Evolutionary conservation across 306 rosid genomes (phyloP).

Genomic region (Alnus glutinosa): DNA sequence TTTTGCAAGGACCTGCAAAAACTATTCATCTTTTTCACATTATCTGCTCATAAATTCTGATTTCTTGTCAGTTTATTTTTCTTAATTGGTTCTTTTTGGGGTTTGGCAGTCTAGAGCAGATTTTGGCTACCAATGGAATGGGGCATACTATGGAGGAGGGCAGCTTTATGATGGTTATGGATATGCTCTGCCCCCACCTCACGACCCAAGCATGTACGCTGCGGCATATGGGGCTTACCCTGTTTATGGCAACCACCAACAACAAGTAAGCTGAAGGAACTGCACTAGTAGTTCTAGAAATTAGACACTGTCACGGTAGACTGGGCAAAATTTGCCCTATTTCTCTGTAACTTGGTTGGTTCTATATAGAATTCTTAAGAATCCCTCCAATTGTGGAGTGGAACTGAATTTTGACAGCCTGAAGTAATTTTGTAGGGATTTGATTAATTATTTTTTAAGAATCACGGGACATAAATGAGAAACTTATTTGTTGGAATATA

Average conservation of each 20-base stretch:
- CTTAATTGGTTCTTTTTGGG: constrained; percentile 21
- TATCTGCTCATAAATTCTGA: background rate
- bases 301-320: constrained; percentile 32
- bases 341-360: constrained; percentile 50
- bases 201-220: constrained; percentile 80
- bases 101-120: constrained; percentile 68
- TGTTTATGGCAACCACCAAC: constrained; percentile 82
- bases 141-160: constrained; percentile 79
- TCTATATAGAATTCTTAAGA: constrained; percentile 51
- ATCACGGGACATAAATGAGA: constrained; percentile 39
- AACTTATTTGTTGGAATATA: constrained; percentile 41
- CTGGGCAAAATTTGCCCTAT: constrained; percentile 31
- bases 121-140: constrained; percentile 70
- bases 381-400: constrained; percentile 78
- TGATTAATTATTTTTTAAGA: constrained; percentile 55
- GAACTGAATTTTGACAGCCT: constrained; percentile 80
- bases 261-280: constrained; percentile 82
- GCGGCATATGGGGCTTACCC: constrained; percentile 89
- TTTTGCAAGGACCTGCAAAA: background rate
- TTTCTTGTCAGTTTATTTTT: constrained; percentile 23
- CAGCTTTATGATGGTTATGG: constrained; percentile 87
- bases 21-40: background rate
- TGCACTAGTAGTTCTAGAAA: constrained; percentile 33
- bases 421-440: constrained; percentile 61
- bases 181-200: constrained; percentile 73